Base-by-base conservation (phyloP, 768 basidiomycete genomes). In the Pholiota microspora region DNA sequence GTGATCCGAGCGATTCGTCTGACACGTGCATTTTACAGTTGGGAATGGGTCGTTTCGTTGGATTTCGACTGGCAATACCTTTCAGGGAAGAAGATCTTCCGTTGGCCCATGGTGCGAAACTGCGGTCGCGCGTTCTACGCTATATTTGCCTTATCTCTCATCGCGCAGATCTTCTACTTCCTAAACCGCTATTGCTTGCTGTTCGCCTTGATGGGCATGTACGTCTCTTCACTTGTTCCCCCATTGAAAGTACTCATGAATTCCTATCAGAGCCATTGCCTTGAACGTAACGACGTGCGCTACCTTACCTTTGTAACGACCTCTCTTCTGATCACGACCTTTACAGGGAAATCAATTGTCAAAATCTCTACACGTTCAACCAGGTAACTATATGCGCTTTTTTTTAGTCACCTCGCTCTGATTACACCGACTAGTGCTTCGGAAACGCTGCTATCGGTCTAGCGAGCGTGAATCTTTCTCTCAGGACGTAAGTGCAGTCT, bases 171-270 rank as follows among this genome's bases (percentile, higher is more conserved):
- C 42, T 86, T 87, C 64, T 89, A 89, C 67, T 88, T 89, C 67
- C 66, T 83, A 44, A 83, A 85, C 59, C 80, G 87, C 48, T 89
- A 88, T 64, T 79, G 74, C 61, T 68, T 88, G 32, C 68, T 89
- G 5, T 75, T 86, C 58, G 82, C 87, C 2, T 68, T 88, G 56
- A 74, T 86, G 52, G 87, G 87, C 63, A 86, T 89, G 87, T 88
- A 60, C 62, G 86, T 70, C 15, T 28, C 32, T 44, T 15, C 32
- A 13, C 51, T 36, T 16, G 7, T 27, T 47, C 55, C 48, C 58
- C 29, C 45, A 35, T 21, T 13, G 29, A 23, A 25, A 36, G 7
- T 18, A 40, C 35, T 45, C 16, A 25, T 24, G 15, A 34, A 21
- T 44, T 54, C 7, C 45, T 36, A 59, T 42, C 52, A 87, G 85